These are phyloP conservation scores for Lactifluus rugatus DNA, from an alignment of 768 basidiomycete genomes.

Conservation along the genomic window DNA sequence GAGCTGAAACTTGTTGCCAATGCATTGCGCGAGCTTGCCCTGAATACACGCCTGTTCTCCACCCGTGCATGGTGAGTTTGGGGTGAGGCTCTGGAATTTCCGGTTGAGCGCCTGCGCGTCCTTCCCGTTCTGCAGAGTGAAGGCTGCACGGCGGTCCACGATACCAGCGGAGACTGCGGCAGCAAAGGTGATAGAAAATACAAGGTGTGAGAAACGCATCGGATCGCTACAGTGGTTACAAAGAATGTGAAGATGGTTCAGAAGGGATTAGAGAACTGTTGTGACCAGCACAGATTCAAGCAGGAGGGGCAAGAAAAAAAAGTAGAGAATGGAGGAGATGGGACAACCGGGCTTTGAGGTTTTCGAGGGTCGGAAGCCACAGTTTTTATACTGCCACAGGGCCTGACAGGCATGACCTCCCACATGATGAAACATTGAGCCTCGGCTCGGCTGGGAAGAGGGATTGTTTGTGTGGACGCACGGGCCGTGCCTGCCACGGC, in stretches of 20 bases:
- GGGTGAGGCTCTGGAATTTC: conserved; percentile 18
- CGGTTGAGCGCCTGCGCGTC: conserved; percentile 23
- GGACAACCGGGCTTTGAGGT: conserved; percentile 1
- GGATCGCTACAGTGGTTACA: neutral
- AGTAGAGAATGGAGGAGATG: neutral
- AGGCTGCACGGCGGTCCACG: conserved; percentile 17
- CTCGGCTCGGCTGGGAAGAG: too few species aligned
- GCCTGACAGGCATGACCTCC: neutral
- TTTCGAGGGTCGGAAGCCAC: too few species aligned
- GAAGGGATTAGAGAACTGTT: neutral
- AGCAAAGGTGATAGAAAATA: neutral
- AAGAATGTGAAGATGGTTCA: neutral
- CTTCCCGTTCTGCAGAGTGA: conserved; percentile 20
- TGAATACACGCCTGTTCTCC: conserved; percentile 24
- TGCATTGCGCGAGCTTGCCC: conserved; percentile 21
- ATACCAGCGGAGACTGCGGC: conserved; percentile 8
- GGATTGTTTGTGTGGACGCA: neutral
- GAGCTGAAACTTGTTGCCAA: conserved; percentile 15
- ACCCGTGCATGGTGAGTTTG: conserved; percentile 27
- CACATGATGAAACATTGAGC: too few species aligned
- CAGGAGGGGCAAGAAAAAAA: neutral
- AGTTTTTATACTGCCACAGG: neutral
- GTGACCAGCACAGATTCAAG: conserved; percentile 15
- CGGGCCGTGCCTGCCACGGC: too few species aligned
- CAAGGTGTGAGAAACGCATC: conserved; percentile 11